These are phyloP conservation scores for Symmetrospora coprosmae DNA, from an alignment of 768 basidiomycete genomes.

Conservation along the genomic window DNA sequence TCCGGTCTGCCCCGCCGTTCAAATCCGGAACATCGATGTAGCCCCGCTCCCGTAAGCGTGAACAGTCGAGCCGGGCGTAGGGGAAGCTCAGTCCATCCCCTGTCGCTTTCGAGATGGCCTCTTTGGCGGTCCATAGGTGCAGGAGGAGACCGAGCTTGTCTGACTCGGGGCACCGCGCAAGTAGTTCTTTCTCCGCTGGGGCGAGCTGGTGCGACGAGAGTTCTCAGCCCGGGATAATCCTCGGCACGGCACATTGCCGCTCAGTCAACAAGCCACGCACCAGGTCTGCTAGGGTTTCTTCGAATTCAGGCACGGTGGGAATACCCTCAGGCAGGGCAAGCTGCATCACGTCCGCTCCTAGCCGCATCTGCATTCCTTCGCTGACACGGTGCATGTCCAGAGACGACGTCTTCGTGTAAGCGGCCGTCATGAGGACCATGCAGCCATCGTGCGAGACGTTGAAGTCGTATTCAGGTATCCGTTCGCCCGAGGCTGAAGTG, in stretches of 20 bases:
- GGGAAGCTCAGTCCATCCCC: constrained; percentile 7
- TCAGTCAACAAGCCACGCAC: too few species aligned
- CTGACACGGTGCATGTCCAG: background rate
- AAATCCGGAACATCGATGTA: too few species aligned
- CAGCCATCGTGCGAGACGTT: constrained; percentile 16
- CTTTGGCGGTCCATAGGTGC: constrained; percentile 7
- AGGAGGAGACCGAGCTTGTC: constrained; percentile 3
- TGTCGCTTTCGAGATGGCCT: constrained; percentile 15
- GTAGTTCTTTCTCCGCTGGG: background rate
- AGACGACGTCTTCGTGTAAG: background rate
- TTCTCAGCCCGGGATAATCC: too few species aligned
- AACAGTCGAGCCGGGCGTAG: constrained; percentile 1
- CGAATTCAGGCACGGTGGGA: constrained; percentile 1
- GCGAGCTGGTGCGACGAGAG: constrained; percentile 1
- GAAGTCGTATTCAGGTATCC: constrained; percentile 21
- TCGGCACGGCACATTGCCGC: too few species aligned
- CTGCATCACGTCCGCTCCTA: constrained; percentile 17
- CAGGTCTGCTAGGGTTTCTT: constrained; percentile 5
- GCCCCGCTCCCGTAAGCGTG: background rate
- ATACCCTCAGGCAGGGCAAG: constrained; percentile 1
- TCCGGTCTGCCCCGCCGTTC: too few species aligned
- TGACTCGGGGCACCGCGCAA: background rate
- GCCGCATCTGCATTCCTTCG: too few species aligned
- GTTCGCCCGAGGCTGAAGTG: too few species aligned
- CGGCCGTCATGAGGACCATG: background rate